These are phyloP conservation scores for Spergularia azorica DNA, from an alignment of 179 eudicot species.

Conservation along the genomic window DNA sequence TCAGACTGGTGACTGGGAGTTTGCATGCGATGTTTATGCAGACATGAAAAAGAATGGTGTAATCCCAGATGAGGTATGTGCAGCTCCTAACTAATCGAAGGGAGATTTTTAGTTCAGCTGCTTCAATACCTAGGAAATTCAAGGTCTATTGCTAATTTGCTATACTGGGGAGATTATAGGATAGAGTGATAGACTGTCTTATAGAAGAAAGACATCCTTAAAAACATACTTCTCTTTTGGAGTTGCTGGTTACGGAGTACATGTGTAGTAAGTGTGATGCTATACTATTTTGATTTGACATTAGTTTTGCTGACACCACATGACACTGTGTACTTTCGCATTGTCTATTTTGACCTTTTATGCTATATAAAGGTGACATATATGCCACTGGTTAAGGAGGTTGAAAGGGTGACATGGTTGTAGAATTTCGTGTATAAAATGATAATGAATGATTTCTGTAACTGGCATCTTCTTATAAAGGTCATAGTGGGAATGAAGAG, in stretches of 20 bases:
- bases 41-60: slow-evolving; percentile 88
- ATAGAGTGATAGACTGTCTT: too few species aligned
- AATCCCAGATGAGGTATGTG: slow-evolving; percentile 82
- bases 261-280: too few species aligned
- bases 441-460: background rate
- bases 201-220: too few species aligned
- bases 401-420: slow-evolving; percentile 1
- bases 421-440: background rate
- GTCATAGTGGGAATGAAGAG: too few species aligned
- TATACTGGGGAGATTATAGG: too few species aligned
- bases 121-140: background rate
- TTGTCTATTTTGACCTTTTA: background rate
- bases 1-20: slow-evolving; percentile 86
- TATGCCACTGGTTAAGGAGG: background rate
- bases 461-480: too few species aligned
- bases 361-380: background rate
- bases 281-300: too few species aligned
- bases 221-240: too few species aligned
- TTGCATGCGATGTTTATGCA: slow-evolving; percentile 77
- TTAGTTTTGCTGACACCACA: too few species aligned
- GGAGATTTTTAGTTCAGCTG: background rate
- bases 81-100: slow-evolving; percentile 4
- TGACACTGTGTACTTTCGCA: too few species aligned
- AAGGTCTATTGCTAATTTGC: too few species aligned
- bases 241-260: too few species aligned